Percentiles rank a stretch among this genome's conserved stretches.
Evolutionary conservation across 177 flowering plant genomes (phyloP).

Genomic region (Vitis hybrid): DNA sequence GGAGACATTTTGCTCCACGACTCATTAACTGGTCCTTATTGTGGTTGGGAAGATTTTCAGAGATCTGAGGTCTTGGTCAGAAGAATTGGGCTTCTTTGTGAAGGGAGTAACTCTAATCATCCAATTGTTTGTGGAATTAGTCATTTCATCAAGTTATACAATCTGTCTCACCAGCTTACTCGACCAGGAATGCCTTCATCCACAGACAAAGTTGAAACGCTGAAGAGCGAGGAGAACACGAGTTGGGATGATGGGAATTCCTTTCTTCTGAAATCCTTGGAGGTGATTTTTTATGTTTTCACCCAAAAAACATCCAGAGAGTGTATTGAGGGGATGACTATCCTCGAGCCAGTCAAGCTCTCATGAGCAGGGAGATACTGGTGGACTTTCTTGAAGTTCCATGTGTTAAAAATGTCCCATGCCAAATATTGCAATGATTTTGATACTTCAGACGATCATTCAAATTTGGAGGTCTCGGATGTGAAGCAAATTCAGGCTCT

Average conservation of each 20-base stretch:
- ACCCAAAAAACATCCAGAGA: slow-evolving; percentile 16
- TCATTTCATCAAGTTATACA: slow-evolving; percentile 26
- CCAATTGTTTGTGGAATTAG: slow-evolving; percentile 24
- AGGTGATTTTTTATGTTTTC: slow-evolving; percentile 8
- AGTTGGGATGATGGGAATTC: slow-evolving; percentile 31
- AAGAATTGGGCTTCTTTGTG: slow-evolving; percentile 20
- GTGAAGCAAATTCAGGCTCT: slow-evolving; percentile 11
- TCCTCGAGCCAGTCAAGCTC: slow-evolving; percentile 5
- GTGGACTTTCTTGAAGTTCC: slow-evolving; percentile 35
- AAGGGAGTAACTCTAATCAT: neutral
- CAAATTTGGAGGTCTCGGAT: slow-evolving; percentile 36
- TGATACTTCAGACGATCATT: slow-evolving; percentile 8
- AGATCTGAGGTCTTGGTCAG: slow-evolving; percentile 26
- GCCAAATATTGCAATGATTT: slow-evolving; percentile 26
- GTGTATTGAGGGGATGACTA: slow-evolving; percentile 15
- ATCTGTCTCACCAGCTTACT: slow-evolving; percentile 29
- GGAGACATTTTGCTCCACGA: slow-evolving; percentile 2
- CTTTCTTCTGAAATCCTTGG: slow-evolving; percentile 23
- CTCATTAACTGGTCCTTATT: slow-evolving; percentile 13
- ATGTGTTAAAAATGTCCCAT: slow-evolving; percentile 21
- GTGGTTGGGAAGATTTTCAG: slow-evolving; percentile 19
- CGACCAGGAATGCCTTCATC: slow-evolving; percentile 4
- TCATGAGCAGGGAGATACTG: slow-evolving; percentile 19
- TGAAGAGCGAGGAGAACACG: slow-evolving; percentile 9
- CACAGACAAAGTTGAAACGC: slow-evolving; percentile 7